A percentile compares a stretch with the other conserved stretches of the same genome.
phyloP scores from a whole-genome alignment of 139 green algal genomes.

The Microglena sp. region DNA sequence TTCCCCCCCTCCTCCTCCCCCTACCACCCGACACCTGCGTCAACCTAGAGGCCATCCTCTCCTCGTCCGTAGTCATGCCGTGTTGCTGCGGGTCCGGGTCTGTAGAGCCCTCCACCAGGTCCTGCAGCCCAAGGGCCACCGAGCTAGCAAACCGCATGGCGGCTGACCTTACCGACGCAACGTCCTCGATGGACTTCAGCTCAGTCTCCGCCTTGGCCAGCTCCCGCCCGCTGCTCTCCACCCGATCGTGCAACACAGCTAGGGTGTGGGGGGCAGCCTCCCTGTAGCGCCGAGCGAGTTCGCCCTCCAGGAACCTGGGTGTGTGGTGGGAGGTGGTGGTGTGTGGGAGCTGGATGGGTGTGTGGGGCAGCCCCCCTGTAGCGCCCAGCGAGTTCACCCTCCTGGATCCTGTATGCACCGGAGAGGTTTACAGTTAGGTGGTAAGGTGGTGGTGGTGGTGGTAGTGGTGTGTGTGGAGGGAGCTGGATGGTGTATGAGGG shows the following conservation, averaged over 20 bases:
- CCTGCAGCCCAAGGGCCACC: conserved; percentile 31
- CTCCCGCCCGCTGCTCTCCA: conserved; percentile 48
- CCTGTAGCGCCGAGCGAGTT: conserved; percentile 70
- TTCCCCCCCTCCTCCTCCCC: no score
- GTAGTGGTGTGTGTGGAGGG: no score
- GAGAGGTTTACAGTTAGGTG: neutral
- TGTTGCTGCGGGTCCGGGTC: conserved; percentile 66
- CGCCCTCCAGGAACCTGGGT: conserved; percentile 80
- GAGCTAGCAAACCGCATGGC: conserved; percentile 28
- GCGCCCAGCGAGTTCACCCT: conserved; percentile 2
- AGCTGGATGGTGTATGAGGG: no score
- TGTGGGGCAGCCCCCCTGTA: no score
- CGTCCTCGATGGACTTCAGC: conserved; percentile 61
- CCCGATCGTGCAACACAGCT: conserved; percentile 74
- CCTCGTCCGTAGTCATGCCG: conserved; percentile 71
- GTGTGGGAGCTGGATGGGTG: no score
- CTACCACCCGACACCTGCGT: no score
- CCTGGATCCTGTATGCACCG: neutral
- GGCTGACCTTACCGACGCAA: conserved; percentile 48
- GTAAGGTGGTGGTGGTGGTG: neutral
- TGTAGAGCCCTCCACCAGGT: conserved; percentile 55
- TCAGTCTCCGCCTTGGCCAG: conserved; percentile 48
- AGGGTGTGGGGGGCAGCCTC: conserved; percentile 79
- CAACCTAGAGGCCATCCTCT: conserved; percentile 31
- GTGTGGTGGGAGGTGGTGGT: no score